Evolutionary conservation across 176 grass and related monocot species (phyloP), one percentile per base, ranked within the genome.

Genomic region (Avena eriantha): DNA sequence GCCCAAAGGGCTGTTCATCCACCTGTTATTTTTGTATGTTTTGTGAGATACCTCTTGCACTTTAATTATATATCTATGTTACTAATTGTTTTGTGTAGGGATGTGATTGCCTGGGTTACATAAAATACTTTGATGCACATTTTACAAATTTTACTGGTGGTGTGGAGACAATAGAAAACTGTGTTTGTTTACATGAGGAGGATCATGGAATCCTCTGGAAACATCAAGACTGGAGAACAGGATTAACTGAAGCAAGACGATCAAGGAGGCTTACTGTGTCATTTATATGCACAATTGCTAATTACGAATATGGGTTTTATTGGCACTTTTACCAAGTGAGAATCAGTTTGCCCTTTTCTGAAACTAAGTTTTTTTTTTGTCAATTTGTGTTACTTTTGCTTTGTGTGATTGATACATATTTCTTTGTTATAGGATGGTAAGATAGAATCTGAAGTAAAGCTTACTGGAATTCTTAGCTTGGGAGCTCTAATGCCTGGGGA

Each of bases 221-320:
- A 88, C 97, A 99, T 86, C 97, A 99, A 86, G 97, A 99, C 59
- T 99, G 97, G 97, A 96, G 97, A 86, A 99, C 97, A 73, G 97
- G 97, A 31, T 86, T 99, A 88, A 90, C 97, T 69, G 97, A 99
- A 93, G 94, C 94, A 81, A 94, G 97, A 85, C 85, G 97, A n/a
- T 99, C 97, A 69, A 93, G 97, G 87, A 99, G 97, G 83, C 94
- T 99, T 61, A 93, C 90, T 19, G 97, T 99, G 26, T 97, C 97
- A 54, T 99, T 97, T 90, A 99, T 99, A 81, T 99, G 97, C 79
- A 99, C 97, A 31, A 92, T 99, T 66, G 97, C 97, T 78, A 99
- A 99, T 84, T 99, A 99, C 49, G 97, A 99, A 79, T 99, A 99
- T 84, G 94, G 90, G 35, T 99, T 99, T 83, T 99, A 92, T 81